A percentile compares a stretch with the other conserved stretches of the same genome.
Evolutionary conservation across 1,139 yeast genomes (phyloP).

Genomic region (Sugiyamaella neomexicana): DNA sequence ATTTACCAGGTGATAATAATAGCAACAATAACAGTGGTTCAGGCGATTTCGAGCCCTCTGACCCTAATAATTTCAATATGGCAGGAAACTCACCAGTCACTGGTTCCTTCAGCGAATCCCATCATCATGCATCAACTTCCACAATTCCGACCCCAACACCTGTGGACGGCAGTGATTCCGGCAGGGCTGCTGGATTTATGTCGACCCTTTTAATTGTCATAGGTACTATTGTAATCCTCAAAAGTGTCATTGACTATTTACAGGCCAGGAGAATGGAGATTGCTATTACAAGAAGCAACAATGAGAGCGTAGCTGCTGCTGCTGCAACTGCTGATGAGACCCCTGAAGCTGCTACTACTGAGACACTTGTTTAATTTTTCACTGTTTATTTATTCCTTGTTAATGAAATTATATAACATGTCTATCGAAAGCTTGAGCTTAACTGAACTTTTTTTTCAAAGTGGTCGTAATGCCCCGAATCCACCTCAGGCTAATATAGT

Average conservation of each 20-base stretch:
- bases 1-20: constrained; percentile 27
- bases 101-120: constrained; percentile 26
- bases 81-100: constrained; percentile 43
- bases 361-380: background rate
- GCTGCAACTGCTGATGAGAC: constrained; percentile 7
- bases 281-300: constrained; percentile 44
- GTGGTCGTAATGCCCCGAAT: too few relatives aligned
- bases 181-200: constrained; percentile 29
- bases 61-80: constrained; percentile 44
- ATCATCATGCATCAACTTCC: constrained; percentile 19
- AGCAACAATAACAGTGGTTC: constrained; percentile 45
- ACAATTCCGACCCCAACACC: constrained; percentile 19
- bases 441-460: too few relatives aligned
- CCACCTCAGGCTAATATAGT: constrained; percentile 48
- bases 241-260: constrained; percentile 68
- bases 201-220: constrained; percentile 64
- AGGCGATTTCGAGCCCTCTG: constrained; percentile 39
- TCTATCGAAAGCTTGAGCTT: too few relatives aligned
- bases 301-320: background rate
- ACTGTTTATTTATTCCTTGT: background rate
- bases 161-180: constrained; percentile 12
- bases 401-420: background rate
- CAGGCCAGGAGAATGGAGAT: constrained; percentile 77
- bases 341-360: constrained; percentile 11
- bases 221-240: constrained; percentile 65